These are phyloP conservation scores for Kernera saxatilis DNA, from an alignment of 345 rosid species.

Conservation along the genomic window DNA sequence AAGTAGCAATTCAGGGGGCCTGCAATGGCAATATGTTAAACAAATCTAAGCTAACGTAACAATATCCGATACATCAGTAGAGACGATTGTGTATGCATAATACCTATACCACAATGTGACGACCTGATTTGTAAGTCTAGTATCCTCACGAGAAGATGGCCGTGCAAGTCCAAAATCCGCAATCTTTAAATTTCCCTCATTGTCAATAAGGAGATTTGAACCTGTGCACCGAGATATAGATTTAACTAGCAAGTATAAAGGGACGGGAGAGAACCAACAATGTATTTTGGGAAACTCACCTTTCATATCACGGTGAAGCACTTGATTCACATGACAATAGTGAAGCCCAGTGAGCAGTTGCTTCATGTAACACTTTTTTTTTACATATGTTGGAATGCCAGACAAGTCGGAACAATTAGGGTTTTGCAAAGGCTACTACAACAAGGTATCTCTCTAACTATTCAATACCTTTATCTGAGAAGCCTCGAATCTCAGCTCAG, in stretches of 20 bases:
- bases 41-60: too few relatives aligned
- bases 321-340: too few relatives aligned
- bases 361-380: constrained; percentile 97
- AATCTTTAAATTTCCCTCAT: constrained; percentile 89
- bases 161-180: constrained; percentile 98
- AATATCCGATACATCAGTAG: too few relatives aligned
- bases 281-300: constrained; percentile 32
- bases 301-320: constrained; percentile 93
- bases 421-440: neutral
- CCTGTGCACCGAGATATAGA: neutral
- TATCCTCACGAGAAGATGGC: constrained; percentile 67
- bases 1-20: constrained; percentile 93
- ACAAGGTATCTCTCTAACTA: neutral
- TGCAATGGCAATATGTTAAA: constrained; percentile 26
- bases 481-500: constrained; percentile 55
- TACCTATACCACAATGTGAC: constrained; percentile 97
- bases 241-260: neutral
- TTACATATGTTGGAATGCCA: neutral
- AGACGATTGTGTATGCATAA: neutral
- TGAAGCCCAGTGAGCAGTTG: constrained; percentile 89
- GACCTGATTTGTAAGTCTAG: constrained; percentile 85
- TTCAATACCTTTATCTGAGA: constrained; percentile 63
- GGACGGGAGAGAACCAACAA: neutral
- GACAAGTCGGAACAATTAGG: neutral
- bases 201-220: constrained; percentile 35